These are phyloP conservation scores for Chenopodium album DNA, from an alignment of 148 eudicot species.

Conservation along the genomic window DNA sequence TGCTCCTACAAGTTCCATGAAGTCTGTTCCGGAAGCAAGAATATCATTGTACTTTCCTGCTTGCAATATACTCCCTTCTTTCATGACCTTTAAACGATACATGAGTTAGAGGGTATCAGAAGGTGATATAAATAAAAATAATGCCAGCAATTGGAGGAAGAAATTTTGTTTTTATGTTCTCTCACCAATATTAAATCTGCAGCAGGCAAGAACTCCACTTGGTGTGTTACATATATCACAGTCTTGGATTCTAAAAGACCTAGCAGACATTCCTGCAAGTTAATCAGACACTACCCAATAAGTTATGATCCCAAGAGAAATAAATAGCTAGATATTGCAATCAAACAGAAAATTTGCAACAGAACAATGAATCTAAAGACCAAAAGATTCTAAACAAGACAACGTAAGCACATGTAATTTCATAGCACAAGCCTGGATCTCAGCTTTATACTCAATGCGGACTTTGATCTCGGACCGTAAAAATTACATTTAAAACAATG, in stretches of 20 bases:
- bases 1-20: conserved; percentile 47
- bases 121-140: neutral
- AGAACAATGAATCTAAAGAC: no score
- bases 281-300: no score
- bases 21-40: conserved; percentile 44
- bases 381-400: no score
- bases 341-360: no score
- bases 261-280: conserved; percentile 43
- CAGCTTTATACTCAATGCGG: no score
- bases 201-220: conserved; percentile 43
- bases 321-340: no score
- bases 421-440: no score
- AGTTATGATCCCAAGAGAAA: no score
- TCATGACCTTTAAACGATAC: conserved; percentile 39
- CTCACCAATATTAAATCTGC: conserved; percentile 53
- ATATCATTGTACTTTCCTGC: conserved; percentile 55
- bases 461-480: no score
- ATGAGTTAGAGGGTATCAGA: neutral
- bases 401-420: no score
- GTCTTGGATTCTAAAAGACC: conserved; percentile 35
- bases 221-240: conserved; percentile 44
- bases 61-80: conserved; percentile 45
- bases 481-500: no score
- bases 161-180: neutral
- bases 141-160: neutral